A percentile compares a stretch with the other conserved stretches of the same genome.
Evolutionary conservation across 2,329 filamentous ascomycete genomes (phyloP).

Genomic region (Podosphaera fusca): DNA sequence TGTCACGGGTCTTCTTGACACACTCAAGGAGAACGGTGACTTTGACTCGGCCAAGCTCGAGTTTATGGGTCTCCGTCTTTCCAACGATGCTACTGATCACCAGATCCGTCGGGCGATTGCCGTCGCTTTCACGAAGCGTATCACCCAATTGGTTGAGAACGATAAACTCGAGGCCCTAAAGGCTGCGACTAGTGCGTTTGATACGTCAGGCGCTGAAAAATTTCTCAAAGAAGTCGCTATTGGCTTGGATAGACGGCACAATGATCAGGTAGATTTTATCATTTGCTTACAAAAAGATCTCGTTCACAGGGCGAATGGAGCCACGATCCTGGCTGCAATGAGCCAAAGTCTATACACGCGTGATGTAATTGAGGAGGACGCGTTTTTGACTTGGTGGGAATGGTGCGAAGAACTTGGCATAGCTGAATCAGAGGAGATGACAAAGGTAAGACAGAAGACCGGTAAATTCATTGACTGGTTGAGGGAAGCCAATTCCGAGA

Average conservation of each 20-base stretch:
- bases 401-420: constrained; percentile 34
- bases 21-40: constrained; percentile 52
- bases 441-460: constrained; percentile 47
- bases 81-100: constrained; percentile 69
- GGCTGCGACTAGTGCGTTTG: constrained; percentile 39
- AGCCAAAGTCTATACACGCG: constrained; percentile 67
- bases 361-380: constrained; percentile 75
- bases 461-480: constrained; percentile 65
- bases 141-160: constrained; percentile 42
- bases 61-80: constrained; percentile 79
- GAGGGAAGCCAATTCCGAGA: constrained; percentile 49
- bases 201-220: constrained; percentile 27
- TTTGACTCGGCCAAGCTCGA: constrained; percentile 71
- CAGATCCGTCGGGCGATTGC: constrained; percentile 75
- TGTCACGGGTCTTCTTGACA: constrained; percentile 66
- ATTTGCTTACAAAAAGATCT: constrained; percentile 64
- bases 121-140: constrained; percentile 61
- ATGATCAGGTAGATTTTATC: constrained; percentile 69
- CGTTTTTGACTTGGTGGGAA: constrained; percentile 71
- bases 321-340: constrained; percentile 48
- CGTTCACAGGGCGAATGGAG: constrained; percentile 36
- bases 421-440: constrained; percentile 43
- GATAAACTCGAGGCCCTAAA: constrained; percentile 34
- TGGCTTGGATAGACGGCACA: constrained; percentile 37
- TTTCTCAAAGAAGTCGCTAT: constrained; percentile 38